These are phyloP conservation scores for Microcera coccophila DNA, from an alignment of 2,329 filamentous ascomycete genomes.

Conservation along the genomic window DNA sequence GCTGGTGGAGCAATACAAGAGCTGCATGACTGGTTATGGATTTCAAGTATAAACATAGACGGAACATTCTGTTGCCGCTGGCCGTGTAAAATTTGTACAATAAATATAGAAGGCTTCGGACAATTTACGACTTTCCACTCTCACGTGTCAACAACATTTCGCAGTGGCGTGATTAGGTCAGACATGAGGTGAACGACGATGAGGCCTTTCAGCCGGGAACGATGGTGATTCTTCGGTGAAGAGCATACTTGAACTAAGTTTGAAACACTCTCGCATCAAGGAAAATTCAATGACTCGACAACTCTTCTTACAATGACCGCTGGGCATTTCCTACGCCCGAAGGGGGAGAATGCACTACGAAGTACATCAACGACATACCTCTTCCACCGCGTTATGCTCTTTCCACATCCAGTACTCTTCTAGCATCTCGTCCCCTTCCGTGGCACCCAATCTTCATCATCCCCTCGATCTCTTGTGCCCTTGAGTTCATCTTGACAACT, in stretches of 20 bases:
- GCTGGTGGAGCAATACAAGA: slow-evolving; percentile 79
- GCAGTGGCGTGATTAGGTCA: slow-evolving; percentile 26
- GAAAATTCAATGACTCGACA: too few relatives aligned
- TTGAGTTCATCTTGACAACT: slow-evolving; percentile 15
- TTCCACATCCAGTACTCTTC: not conserved
- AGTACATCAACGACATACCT: too few relatives aligned
- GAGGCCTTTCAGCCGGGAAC: too few relatives aligned
- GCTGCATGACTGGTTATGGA: slow-evolving; percentile 89
- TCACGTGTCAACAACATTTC: slow-evolving; percentile 1
- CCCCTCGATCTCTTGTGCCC: slow-evolving; percentile 22
- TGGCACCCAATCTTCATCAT: slow-evolving; percentile 30
- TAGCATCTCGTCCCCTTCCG: slow-evolving; percentile 26
- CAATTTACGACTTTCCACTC: slow-evolving; percentile 24
- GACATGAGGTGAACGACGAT: too few relatives aligned
- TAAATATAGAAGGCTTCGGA: slow-evolving; percentile 23
- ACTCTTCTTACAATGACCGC: too few relatives aligned
- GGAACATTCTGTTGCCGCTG: slow-evolving; percentile 6
- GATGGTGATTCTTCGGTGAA: too few relatives aligned
- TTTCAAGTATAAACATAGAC: slow-evolving; percentile 59
- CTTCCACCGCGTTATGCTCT: too few relatives aligned
- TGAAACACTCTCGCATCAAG: too few relatives aligned
- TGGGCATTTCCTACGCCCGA: too few relatives aligned
- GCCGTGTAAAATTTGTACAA: slow-evolving; percentile 17
- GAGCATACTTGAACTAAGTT: too few relatives aligned
- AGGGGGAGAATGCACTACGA: too few relatives aligned